Conservation (phyloP, 116 monocot genomes). For the Dioscorea cayenensis region DNA sequence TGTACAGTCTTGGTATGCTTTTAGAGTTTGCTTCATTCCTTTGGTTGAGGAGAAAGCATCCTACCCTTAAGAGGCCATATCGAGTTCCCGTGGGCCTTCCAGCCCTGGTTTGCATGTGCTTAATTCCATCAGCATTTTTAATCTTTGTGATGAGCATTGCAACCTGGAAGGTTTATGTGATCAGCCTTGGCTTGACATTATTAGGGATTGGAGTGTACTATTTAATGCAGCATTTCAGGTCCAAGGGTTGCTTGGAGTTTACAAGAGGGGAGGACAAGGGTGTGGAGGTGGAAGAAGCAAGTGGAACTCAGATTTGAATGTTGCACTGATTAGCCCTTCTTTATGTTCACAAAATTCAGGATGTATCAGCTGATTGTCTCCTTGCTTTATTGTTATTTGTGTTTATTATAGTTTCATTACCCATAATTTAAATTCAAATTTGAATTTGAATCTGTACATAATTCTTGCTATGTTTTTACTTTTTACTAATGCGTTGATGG, state of each 20-base stretch:
- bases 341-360: too few species aligned
- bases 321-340: background rate
- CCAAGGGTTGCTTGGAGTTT: slow-evolving; percentile 4
- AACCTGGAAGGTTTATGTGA: slow-evolving; percentile 41
- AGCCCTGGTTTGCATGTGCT: slow-evolving; percentile 31
- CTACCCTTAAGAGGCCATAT: slow-evolving; percentile 45
- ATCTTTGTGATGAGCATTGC: slow-evolving; percentile 53
- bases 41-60: slow-evolving; percentile 41
- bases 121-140: slow-evolving; percentile 49
- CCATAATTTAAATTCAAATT: too few species aligned
- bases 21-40: slow-evolving; percentile 59
- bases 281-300: background rate
- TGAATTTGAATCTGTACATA: too few species aligned
- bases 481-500: too few species aligned
- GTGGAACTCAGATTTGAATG: background rate
- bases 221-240: slow-evolving; percentile 34
- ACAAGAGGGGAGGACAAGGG: background rate
- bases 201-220: slow-evolving; percentile 29
- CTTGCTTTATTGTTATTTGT: too few species aligned
- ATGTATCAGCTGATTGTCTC: too few species aligned
- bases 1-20: slow-evolving; percentile 73
- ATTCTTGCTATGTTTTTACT: too few species aligned
- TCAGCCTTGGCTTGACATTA: slow-evolving; percentile 32
- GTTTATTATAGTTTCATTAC: too few species aligned
- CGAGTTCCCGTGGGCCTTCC: slow-evolving; percentile 32